Percentiles rank a stretch among this genome's conserved stretches.
phyloP scores from a whole-genome alignment of 2,329 filamentous ascomycete genomes.

The Fusarium coffeatum region DNA sequence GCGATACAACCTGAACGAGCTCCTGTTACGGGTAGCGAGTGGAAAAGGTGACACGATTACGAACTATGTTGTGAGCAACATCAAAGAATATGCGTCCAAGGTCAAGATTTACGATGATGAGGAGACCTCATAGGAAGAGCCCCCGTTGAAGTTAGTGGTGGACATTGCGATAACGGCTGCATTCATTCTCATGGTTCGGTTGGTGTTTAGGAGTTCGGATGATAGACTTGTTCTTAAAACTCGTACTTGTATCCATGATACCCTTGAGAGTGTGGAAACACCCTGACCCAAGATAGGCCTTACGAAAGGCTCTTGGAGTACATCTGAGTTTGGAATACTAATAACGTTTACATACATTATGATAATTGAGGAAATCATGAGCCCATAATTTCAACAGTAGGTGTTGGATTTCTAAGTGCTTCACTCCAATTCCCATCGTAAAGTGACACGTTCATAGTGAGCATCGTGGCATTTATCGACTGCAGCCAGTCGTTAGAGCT shows the following conservation, averaged over 20 bases:
- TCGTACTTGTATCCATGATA: conserved; percentile 31
- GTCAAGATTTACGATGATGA: conserved; percentile 84
- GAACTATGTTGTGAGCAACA: conserved; percentile 82
- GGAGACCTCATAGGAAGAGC: conserved; percentile 32
- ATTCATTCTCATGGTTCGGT: conserved; percentile 34
- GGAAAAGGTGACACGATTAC: conserved; percentile 84
- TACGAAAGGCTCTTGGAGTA: neutral
- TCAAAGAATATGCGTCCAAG: conserved; percentile 82
- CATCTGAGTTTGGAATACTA: neutral
- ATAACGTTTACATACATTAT: neutral
- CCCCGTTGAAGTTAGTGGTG: conserved; percentile 8
- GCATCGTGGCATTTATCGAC: neutral
- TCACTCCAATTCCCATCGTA: neutral
- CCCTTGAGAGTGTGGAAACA: conserved; percentile 28
- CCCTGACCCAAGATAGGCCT: conserved; percentile 24
- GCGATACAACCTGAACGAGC: conserved; percentile 86
- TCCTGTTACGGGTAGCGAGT: conserved; percentile 87
- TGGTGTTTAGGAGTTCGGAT: conserved; percentile 43
- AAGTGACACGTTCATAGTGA: conserved; percentile 4
- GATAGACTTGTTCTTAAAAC: conserved; percentile 29
- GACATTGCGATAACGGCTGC: conserved; percentile 13
- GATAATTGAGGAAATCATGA: neutral
- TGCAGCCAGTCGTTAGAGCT: conserved; percentile 12
- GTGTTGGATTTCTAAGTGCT: neutral
- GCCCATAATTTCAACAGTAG: neutral